Evolutionary conservation across 306 rosid species (phyloP).

Genomic region (Malus orientalis): DNA sequence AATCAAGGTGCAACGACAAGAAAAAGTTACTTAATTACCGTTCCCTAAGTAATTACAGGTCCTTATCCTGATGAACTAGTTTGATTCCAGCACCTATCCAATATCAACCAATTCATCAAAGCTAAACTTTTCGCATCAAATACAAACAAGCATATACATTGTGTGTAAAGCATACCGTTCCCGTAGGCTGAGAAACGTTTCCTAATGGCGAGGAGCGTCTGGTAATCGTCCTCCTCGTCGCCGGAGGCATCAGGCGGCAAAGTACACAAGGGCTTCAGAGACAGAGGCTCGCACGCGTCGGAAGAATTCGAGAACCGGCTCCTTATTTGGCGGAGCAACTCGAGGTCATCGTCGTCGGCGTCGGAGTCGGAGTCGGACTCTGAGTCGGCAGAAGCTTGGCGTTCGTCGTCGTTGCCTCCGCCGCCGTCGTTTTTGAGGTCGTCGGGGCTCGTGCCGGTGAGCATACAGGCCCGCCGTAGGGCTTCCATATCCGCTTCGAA

Average conservation of each 20-base stretch:
- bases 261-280: constrained; percentile 22
- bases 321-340: constrained; percentile 40
- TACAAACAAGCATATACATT: not conserved
- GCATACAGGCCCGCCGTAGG: constrained; percentile 54
- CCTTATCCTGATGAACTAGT: not conserved
- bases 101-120: not conserved
- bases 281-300: constrained; percentile 10
- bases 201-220: constrained; percentile 48
- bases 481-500: constrained; percentile 64
- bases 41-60: not conserved
- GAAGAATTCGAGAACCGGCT: constrained; percentile 33
- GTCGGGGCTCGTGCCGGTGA: constrained; percentile 22
- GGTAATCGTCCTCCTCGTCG: constrained; percentile 61
- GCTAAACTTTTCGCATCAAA: not conserved
- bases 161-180: constrained; percentile 25
- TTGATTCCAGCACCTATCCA: not conserved
- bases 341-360: constrained; percentile 34
- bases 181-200: constrained; percentile 46
- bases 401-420: not conserved
- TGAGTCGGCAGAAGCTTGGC: not conserved
- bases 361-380: constrained; percentile 24
- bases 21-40: not conserved
- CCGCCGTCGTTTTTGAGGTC: not conserved
- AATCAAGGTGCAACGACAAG: no score
- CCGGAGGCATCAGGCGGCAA: constrained; percentile 38